phyloP scores from a whole-genome alignment of 768 basidiomycete genomes.

The Tulasnella sp. region DNA sequence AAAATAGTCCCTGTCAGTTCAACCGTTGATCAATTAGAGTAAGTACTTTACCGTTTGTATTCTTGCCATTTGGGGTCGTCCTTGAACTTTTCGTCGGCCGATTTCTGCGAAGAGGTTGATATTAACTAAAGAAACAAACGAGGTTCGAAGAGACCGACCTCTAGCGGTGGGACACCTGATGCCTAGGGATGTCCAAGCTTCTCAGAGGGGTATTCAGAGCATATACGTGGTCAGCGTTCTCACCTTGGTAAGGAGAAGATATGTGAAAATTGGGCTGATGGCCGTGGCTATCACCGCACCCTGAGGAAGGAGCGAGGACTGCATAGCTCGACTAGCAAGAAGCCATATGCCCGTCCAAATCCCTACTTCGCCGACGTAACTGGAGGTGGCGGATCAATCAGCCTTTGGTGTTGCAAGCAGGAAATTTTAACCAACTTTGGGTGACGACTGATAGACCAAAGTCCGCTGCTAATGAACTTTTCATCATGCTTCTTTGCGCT shows the following conservation, averaged over 20 bases:
- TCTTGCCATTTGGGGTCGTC: slow-evolving; percentile 43
- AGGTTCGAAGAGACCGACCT: slow-evolving; percentile 28
- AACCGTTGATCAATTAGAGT: not conserved
- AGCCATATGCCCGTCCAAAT: slow-evolving; percentile 57
- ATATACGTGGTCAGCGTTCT: slow-evolving; percentile 16
- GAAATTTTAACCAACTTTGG: slow-evolving; percentile 49
- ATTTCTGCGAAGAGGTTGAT: slow-evolving; percentile 17
- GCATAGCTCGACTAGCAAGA: slow-evolving; percentile 40
- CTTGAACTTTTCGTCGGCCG: slow-evolving; percentile 43
- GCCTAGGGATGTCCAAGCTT: slow-evolving; percentile 27
- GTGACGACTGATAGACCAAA: slow-evolving; percentile 56
- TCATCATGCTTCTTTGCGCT: slow-evolving; percentile 54
- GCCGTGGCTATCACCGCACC: slow-evolving; percentile 30
- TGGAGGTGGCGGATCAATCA: slow-evolving; percentile 20
- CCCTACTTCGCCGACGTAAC: slow-evolving; percentile 60
- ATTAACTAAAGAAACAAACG: too few species aligned
- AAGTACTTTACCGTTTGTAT: slow-evolving; percentile 38
- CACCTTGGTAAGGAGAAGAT: slow-evolving; percentile 42
- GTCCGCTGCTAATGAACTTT: slow-evolving; percentile 50
- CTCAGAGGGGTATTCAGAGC: not conserved
- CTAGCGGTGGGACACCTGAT: slow-evolving; percentile 63
- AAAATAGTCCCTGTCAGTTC: not conserved
- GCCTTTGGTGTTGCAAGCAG: too few species aligned
- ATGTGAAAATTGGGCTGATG: slow-evolving; percentile 50
- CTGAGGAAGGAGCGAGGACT: slow-evolving; percentile 26